These are phyloP conservation scores for Hypomontagnella monticulosa DNA, from an alignment of 495 filamentous ascomycete genomes.

Conservation along the genomic window DNA sequence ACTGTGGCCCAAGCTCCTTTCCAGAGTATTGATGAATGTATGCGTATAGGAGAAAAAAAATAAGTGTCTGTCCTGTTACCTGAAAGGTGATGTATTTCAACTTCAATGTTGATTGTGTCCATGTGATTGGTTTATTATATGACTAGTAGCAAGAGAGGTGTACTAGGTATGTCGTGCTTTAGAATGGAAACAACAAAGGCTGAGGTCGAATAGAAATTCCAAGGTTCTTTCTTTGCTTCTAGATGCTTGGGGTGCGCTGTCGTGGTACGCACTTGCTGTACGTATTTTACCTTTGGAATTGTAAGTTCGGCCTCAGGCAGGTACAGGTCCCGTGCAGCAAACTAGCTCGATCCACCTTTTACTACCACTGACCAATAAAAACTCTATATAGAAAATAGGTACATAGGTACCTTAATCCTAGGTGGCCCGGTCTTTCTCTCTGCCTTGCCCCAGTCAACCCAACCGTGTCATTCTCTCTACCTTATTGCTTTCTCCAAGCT, in stretches of 20 bases:
- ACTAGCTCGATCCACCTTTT: slow-evolving; percentile 8
- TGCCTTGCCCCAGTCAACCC: slow-evolving; percentile 31
- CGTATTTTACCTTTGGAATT: not conserved
- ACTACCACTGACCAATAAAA: slow-evolving; percentile 15
- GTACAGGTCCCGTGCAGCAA: slow-evolving; percentile 25
- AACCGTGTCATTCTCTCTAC: slow-evolving; percentile 38
- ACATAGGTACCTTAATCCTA: not conserved
- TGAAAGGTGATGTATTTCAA: too few relatives aligned
- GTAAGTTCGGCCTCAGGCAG: slow-evolving; percentile 10
- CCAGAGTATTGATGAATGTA: too few relatives aligned
- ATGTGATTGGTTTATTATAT: too few relatives aligned
- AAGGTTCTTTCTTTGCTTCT: slow-evolving; percentile 6
- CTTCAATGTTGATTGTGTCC: too few relatives aligned
- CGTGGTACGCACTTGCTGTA: not conserved
- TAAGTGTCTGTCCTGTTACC: not conserved
- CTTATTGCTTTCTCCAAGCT: slow-evolving; percentile 32
- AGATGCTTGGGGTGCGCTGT: not conserved
- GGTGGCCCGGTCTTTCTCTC: slow-evolving; percentile 22
- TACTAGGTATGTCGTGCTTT: slow-evolving; percentile 4
- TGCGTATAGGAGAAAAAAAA: not conserved
- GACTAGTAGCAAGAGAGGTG: too few relatives aligned
- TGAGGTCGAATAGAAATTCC: not conserved
- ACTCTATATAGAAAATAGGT: slow-evolving; percentile 20
- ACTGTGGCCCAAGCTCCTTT: slow-evolving; percentile 2
- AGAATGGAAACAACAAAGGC: not conserved